Conservation (phyloP, 2,329 filamentous ascomycete species). For the Pyrenophora teres region DNA sequence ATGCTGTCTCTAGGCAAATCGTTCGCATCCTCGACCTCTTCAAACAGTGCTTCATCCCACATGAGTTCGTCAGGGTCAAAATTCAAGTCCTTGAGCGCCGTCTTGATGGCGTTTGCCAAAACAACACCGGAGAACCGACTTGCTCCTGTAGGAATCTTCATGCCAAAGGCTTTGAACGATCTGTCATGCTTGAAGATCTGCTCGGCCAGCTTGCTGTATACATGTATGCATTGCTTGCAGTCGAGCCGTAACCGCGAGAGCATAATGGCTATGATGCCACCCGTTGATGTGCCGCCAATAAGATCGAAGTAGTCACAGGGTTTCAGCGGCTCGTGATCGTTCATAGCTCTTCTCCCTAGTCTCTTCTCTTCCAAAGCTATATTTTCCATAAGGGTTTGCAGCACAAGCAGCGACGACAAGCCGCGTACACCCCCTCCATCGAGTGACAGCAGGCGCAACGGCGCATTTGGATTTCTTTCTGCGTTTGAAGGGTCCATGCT, state of each 20-base stretch:
- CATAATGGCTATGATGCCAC: slow-evolving; percentile 49
- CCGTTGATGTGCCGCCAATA: slow-evolving; percentile 49
- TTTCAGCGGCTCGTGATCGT: slow-evolving; percentile 36
- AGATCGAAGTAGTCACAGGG: slow-evolving; percentile 51
- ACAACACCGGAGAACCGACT: slow-evolving; percentile 46
- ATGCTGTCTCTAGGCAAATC: slow-evolving; percentile 40
- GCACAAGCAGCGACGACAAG: slow-evolving; percentile 46
- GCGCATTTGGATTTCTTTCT: slow-evolving; percentile 40
- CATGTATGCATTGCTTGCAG: slow-evolving; percentile 44
- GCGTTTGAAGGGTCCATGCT: slow-evolving; percentile 33
- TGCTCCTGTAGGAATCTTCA: slow-evolving; percentile 44
- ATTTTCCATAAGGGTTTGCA: slow-evolving; percentile 48
- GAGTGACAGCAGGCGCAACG: slow-evolving; percentile 42
- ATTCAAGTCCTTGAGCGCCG: slow-evolving; percentile 37
- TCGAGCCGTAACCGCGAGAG: slow-evolving; percentile 47
- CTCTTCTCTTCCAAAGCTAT: slow-evolving; percentile 47
- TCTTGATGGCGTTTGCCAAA: slow-evolving; percentile 45
- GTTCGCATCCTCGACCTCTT: slow-evolving; percentile 37
- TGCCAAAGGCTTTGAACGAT: slow-evolving; percentile 41
- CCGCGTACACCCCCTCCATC: slow-evolving; percentile 49
- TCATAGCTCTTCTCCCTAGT: slow-evolving; percentile 33
- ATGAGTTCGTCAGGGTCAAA: slow-evolving; percentile 46
- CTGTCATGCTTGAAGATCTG: slow-evolving; percentile 48
- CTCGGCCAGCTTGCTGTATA: slow-evolving; percentile 45
- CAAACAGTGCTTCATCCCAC: slow-evolving; percentile 49